Percentiles rank a stretch among this genome's conserved stretches.
These are phyloP conservation scores for Picochlorum sp. DNA, from an alignment of 139 green algal species.

Conservation along the genomic window DNA sequence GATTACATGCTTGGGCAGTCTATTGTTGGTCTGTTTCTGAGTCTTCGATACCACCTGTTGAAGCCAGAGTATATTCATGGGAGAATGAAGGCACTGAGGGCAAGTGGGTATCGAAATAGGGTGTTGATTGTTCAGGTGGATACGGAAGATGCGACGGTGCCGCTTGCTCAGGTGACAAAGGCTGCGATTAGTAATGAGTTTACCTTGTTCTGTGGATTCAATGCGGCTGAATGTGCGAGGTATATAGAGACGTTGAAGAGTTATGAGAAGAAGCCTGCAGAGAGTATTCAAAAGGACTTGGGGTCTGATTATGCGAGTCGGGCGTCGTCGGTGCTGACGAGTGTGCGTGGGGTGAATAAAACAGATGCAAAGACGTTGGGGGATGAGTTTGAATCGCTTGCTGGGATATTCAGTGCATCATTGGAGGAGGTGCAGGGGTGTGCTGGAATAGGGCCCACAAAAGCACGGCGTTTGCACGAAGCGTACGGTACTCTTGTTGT, in stretches of 20 bases:
- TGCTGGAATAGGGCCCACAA: slow-evolving; percentile 82
- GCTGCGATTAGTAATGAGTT: slow-evolving; percentile 65
- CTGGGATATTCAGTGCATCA: slow-evolving; percentile 25
- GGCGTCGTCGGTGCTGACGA: slow-evolving; percentile 56
- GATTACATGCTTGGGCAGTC: slow-evolving; percentile 70
- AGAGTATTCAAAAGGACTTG: slow-evolving; percentile 53
- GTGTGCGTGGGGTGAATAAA: slow-evolving; percentile 66
- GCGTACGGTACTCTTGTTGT: slow-evolving; percentile 8
- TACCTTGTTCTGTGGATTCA: slow-evolving; percentile 84
- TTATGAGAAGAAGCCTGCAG: slow-evolving; percentile 84
- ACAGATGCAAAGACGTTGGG: slow-evolving; percentile 68
- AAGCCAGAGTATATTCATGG: slow-evolving; percentile 84
- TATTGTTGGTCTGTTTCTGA: slow-evolving; percentile 67
- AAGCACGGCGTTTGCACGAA: slow-evolving; percentile 61
- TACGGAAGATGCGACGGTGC: slow-evolving; percentile 70
- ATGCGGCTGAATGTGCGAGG: slow-evolving; percentile 70
- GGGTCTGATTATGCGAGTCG: slow-evolving; percentile 69
- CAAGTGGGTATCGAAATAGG: slow-evolving; percentile 59
- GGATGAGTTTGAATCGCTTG: slow-evolving; percentile 24
- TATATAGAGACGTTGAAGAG: slow-evolving; percentile 91
- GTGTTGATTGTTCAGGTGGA: slow-evolving; percentile 84
- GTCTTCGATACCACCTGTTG: slow-evolving; percentile 81
- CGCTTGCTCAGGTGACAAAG: slow-evolving; percentile 64
- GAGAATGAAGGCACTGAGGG: slow-evolving; percentile 67
- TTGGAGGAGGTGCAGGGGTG: slow-evolving; percentile 60